Percentiles rank a stretch among this genome's conserved stretches.
These are phyloP conservation scores for Saccharomycopsis fodiens DNA, from an alignment of 805 yeast species.

Conservation along the genomic window DNA sequence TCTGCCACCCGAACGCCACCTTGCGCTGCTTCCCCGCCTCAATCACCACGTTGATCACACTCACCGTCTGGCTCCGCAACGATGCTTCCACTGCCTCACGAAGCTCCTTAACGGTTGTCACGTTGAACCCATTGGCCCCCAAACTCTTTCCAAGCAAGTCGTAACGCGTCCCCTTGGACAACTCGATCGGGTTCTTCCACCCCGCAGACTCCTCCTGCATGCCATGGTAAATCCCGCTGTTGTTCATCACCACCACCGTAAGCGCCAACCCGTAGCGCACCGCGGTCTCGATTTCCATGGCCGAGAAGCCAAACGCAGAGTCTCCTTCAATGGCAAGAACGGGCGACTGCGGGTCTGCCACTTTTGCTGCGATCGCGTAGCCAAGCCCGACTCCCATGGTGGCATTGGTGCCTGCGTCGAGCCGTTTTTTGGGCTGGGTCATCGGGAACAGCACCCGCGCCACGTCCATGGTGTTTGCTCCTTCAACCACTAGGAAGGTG, in stretches of 20 bases:
- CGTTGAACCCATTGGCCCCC: constrained; percentile 49
- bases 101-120: constrained; percentile 34
- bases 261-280: constrained; percentile 47
- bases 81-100: constrained; percentile 30
- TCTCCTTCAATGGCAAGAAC: constrained; percentile 65
- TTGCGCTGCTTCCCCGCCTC: constrained; percentile 49
- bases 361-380: constrained; percentile 57
- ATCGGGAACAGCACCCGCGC: constrained; percentile 57
- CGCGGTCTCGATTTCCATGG: constrained; percentile 66
- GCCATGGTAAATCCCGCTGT: constrained; percentile 69
- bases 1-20: constrained; percentile 64
- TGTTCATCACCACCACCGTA: constrained; percentile 59
- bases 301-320: constrained; percentile 72
- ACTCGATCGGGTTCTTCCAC: constrained; percentile 49
- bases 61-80: constrained; percentile 24
- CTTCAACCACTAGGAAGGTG: constrained; percentile 50
- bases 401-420: constrained; percentile 72
- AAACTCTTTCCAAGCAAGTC: constrained; percentile 47
- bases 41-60: constrained; percentile 52
- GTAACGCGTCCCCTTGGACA: constrained; percentile 48
- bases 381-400: constrained; percentile 75
- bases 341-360: constrained; percentile 33
- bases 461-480: constrained; percentile 74
- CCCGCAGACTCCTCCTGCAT: constrained; percentile 28
- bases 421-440: constrained; percentile 40